Conservation (phyloP, 306 rosid species). For the Lagenaria siceraria region DNA sequence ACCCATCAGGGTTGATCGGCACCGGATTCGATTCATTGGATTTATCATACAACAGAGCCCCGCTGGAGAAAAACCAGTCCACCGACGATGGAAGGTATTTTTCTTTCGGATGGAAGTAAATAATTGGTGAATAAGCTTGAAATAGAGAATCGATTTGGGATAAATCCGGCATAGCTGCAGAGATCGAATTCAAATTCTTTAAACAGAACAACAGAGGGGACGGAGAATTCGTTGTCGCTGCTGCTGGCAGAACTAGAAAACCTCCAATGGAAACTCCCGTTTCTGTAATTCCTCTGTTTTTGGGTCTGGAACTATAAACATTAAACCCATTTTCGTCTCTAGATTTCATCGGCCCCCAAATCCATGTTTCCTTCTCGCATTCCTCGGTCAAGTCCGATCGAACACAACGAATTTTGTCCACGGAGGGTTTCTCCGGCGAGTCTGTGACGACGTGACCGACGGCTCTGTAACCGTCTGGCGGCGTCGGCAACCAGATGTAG, state of each 20-base stretch:
- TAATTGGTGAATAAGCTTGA: slow-evolving; percentile 38
- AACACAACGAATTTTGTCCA: slow-evolving; percentile 44
- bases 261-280: slow-evolving; percentile 43
- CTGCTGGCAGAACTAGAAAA: slow-evolving; percentile 21
- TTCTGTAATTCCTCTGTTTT: slow-evolving; percentile 32
- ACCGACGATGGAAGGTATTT: slow-evolving; percentile 46
- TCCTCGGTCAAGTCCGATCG: slow-evolving; percentile 51
- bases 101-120: slow-evolving; percentile 59
- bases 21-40: slow-evolving; percentile 33
- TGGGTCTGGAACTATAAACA: slow-evolving; percentile 40
- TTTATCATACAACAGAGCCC: slow-evolving; percentile 39
- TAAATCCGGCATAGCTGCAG: slow-evolving; percentile 39
- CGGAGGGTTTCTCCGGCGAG: slow-evolving; percentile 41
- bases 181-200: slow-evolving; percentile 28
- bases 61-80: slow-evolving; percentile 52
- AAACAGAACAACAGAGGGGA: slow-evolving; percentile 31
- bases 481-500: slow-evolving; percentile 55
- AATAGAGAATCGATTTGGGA: slow-evolving; percentile 33
- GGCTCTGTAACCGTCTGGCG: slow-evolving; percentile 60
- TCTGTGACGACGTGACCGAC: slow-evolving; percentile 48
- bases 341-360: slow-evolving; percentile 40
- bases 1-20: slow-evolving; percentile 28
- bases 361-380: slow-evolving; percentile 30
- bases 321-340: slow-evolving; percentile 22
- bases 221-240: background rate